Percentiles rank a stretch among this genome's conserved stretches.
phyloP scores from a whole-genome alignment of 768 basidiomycete genomes.

The Russula ochroleuca region DNA sequence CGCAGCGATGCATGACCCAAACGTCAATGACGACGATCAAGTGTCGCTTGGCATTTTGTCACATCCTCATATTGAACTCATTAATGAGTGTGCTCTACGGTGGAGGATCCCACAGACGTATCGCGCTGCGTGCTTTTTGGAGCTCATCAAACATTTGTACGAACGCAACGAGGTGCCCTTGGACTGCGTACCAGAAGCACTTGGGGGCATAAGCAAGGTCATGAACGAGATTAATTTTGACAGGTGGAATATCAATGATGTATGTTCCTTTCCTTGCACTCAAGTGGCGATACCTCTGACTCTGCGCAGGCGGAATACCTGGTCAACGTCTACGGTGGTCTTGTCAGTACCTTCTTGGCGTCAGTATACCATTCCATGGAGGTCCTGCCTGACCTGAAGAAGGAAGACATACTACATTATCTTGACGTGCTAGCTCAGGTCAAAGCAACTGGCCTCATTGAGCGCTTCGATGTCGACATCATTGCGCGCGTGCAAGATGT shows the following conservation, averaged over 20 bases:
- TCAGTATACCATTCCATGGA: constrained; percentile 83
- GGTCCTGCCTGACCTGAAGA: constrained; percentile 65
- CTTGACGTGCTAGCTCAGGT: constrained; percentile 68
- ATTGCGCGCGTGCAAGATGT: constrained; percentile 62
- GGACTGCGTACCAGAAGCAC: constrained; percentile 90
- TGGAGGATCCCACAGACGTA: constrained; percentile 86
- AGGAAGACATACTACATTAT: constrained; percentile 60
- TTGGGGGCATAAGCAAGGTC: constrained; percentile 67
- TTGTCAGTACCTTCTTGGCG: constrained; percentile 86
- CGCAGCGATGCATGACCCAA: constrained; percentile 83
- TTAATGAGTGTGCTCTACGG: constrained; percentile 81
- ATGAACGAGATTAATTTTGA: constrained; percentile 65
- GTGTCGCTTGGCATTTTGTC: constrained; percentile 92
- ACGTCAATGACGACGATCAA: constrained; percentile 92
- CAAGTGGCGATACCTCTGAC: constrained; percentile 7
- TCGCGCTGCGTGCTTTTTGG: constrained; percentile 75
- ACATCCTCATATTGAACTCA: constrained; percentile 67
- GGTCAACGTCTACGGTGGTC: constrained; percentile 57
- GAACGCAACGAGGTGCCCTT: constrained; percentile 88
- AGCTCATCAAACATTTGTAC: constrained; percentile 80
- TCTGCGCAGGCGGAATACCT: constrained; percentile 59
- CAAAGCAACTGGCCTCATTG: constrained; percentile 63
- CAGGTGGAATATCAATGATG: constrained; percentile 78
- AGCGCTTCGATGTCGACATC: constrained; percentile 70
- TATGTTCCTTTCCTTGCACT: constrained; percentile 41